Base-by-base conservation (phyloP, 768 basidiomycete genomes). In the Suillus subalutaceus region DNA sequence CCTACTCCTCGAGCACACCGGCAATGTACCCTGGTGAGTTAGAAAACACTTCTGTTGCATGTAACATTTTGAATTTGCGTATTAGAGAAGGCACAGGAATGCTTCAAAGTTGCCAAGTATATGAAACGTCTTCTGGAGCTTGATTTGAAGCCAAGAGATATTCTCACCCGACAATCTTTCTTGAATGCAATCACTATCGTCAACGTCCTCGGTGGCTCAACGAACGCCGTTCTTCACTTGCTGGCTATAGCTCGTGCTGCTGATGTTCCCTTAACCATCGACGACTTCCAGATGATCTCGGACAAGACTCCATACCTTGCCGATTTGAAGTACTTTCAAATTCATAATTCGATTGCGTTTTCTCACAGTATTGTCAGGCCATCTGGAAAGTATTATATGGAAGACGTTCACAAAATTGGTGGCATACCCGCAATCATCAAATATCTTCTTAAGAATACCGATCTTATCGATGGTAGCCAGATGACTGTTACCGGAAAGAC, bases 401-500 rank as follows among this genome's bases (percentile, higher is more conserved):
- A 94, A 77, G 94, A 96, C 71, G 83, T 96, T 56, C 94, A 96
- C 81, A 87, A 84, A 68, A 87, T 91, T 65, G 94, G 94, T 37
- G 94, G 94, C 65, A 86, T 94, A 63, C 94, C 94, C 0, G 91
- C 91, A 1, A 83, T 95, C 62, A 77, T 95, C 66, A 95, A 94
- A 78, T 94, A 94, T 75, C 83, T 95, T 50, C 79, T 94, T 58
- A 90, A 91, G 70, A 80, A 91, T 73, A 91, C 90, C 13, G 82
- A 90, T 74, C 80, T 95, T 66, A 90, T 95, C 68, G 91, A 94
- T 74, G 92, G 93, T 46, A 85, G 82, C 66, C 90, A 92, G 71
- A 79, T 95, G 76, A 98, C 96, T 43, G 92, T 97, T 50, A 97
- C 95, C 15, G 96, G 96, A 62, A 93, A 89, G 79, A 96, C 94